Evolutionary conservation across 2,329 filamentous ascomycete genomes (phyloP), one percentile per base, ranked within the genome.

Genomic region (Fusarium ramigenum): DNA sequence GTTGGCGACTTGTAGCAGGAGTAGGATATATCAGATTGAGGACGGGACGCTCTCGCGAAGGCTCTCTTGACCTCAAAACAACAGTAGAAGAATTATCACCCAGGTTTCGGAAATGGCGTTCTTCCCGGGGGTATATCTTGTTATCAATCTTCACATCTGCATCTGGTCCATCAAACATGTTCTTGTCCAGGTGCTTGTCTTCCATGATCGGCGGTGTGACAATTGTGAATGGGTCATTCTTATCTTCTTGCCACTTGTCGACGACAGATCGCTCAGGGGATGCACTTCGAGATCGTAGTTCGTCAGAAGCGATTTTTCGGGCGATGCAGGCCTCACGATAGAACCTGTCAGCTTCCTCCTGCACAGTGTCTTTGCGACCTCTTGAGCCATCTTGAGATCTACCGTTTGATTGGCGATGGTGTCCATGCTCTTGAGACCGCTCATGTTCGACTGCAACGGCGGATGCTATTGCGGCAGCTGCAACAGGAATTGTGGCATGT

Each of bases 81-180:
- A 82, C 79, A 8, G 70, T 42, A 69, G 79, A 63, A 69, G 78
- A 40, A 75, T 80, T 46, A 63, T 73, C 76, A 39, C 68, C 71
- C 23, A 52, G 70, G 23, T 79, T 75, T 15, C 79, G 74, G 77
- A 85, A 83, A 47, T 78, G 79, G 65, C 80, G 70, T 61, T 89
- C 79, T 36, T 91, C 87, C 44, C 79, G 79, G 9, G 90, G 90
- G 60, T 85, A 83, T 69, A 91, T 85, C 67, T 87, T 81, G 74
- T 90, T 87, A 77, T 92, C 90, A 66, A 91, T 87, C 58, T 83
- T 84, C 60, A 92, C 89, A 78, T 92, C 90, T n/a, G 90, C 90
- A 75, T 92, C 84, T 4, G 90, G 90, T 12, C 81, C 87, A 70
- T 87, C 88, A 63, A 88, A 92, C 14, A 80, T 85, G 61, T 84